Conservation (phyloP, 202 grass and related monocot genomes). For the Setaria viridis region DNA sequence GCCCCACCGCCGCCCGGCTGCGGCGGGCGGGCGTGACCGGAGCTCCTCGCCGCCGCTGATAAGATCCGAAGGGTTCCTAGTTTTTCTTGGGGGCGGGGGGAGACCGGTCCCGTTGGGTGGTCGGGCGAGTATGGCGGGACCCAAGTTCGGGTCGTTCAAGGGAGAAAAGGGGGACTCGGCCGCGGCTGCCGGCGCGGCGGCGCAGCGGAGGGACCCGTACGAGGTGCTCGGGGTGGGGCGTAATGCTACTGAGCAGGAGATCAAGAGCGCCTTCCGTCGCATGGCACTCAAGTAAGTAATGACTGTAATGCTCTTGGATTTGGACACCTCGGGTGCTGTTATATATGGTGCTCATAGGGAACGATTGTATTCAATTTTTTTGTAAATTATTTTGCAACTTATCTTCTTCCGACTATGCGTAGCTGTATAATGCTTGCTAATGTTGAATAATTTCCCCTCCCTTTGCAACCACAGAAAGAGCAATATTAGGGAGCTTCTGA, state of each 20-base stretch:
- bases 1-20: not conserved
- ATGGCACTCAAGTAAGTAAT: constrained; percentile 88
- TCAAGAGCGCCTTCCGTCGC: constrained; percentile 91
- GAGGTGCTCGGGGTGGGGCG: constrained; percentile 83
- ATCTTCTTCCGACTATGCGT: not conserved
- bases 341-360: not conserved
- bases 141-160: constrained; percentile 78
- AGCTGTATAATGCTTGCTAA: not conserved
- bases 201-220: constrained; percentile 91
- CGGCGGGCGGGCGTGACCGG: constrained; percentile 35
- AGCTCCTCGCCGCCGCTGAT: constrained; percentile 38
- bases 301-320: constrained; percentile 40
- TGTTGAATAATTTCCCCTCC: not conserved
- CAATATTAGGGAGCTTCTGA: constrained; percentile 12
- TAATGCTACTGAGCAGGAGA: constrained; percentile 94
- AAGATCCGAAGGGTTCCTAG: constrained; percentile 47
- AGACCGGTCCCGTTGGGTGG: not conserved
- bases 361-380: not conserved
- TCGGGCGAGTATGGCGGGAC: constrained; percentile 55
- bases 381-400: not conserved
- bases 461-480: not conserved
- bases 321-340: not conserved
- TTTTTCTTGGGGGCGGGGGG: not conserved
- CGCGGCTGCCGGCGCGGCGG: constrained; percentile 30
- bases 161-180: constrained; percentile 62